These are phyloP conservation scores for Naganishia kalamii DNA, from an alignment of 768 basidiomycete species.

Conservation along the genomic window DNA sequence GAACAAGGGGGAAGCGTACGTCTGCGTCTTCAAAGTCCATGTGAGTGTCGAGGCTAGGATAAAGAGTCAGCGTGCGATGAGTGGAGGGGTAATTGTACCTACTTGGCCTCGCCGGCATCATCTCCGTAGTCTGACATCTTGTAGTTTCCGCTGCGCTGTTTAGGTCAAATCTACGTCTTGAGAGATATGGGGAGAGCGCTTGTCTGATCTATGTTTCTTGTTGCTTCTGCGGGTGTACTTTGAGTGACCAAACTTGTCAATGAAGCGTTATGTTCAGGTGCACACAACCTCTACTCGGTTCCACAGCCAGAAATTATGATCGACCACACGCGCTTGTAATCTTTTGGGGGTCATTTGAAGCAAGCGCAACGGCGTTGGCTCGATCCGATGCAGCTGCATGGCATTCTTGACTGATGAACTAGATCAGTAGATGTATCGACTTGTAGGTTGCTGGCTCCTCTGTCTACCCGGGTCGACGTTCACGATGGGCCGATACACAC, in stretches of 20 bases:
- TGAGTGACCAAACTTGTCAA: neutral
- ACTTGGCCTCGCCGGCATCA: constrained; percentile 12
- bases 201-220: neutral
- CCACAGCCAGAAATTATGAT: constrained; percentile 12
- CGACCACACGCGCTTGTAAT: too few relatives aligned
- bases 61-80: neutral
- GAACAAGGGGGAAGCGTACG: neutral
- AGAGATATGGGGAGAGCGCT: neutral
- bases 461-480: too few relatives aligned
- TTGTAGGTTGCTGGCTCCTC: too few relatives aligned
- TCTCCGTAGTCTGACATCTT: constrained; percentile 16
- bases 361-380: too few relatives aligned
- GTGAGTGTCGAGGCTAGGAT: neutral
- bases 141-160: neutral
- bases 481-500: too few relatives aligned
- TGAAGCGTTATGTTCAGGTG: neutral
- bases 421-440: too few relatives aligned
- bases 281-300: neutral
- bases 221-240: neutral
- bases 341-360: too few relatives aligned
- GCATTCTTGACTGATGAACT: too few relatives aligned
- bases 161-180: neutral
- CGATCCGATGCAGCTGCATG: too few relatives aligned
- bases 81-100: neutral
- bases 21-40: constrained; percentile 12